A percentile compares a stretch with the other conserved stretches of the same genome.
These are phyloP conservation scores for Xanthoconium stramineum DNA, from an alignment of 768 basidiomycete species.

Conservation along the genomic window DNA sequence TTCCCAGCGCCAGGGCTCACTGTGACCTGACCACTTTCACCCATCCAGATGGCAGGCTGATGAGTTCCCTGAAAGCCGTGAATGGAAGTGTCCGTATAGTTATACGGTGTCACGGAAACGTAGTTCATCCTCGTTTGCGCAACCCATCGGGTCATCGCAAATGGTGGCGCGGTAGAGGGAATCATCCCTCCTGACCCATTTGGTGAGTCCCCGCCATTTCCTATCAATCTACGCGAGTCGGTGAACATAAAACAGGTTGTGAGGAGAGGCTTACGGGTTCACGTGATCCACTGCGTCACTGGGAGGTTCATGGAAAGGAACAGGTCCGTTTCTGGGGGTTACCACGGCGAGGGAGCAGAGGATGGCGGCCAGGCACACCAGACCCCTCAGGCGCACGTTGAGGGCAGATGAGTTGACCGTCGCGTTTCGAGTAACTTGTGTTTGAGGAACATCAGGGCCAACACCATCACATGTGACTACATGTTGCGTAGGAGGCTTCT, in stretches of 20 bases:
- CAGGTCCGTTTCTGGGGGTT: conserved; percentile 1
- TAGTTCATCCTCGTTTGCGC: conserved; percentile 77
- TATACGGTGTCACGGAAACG: conserved; percentile 70
- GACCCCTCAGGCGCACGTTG: conserved; percentile 3
- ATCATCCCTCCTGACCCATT: conserved; percentile 78
- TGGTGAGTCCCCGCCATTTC: conserved; percentile 68
- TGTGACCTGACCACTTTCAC: conserved; percentile 63
- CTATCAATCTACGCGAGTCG: conserved; percentile 47
- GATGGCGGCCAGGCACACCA: conserved; percentile 17
- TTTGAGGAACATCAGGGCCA: neutral
- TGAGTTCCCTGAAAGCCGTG: conserved; percentile 80
- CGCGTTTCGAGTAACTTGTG: neutral
- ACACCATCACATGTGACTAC: neutral
- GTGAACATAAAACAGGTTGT: neutral
- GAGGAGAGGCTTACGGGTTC: conserved; percentile 38
- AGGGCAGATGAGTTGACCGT: neutral
- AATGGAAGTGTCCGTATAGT: conserved; percentile 54
- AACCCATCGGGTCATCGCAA: conserved; percentile 85
- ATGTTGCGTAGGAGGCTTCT: neutral
- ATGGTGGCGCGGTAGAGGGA: conserved; percentile 72
- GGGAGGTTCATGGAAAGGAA: conserved; percentile 22
- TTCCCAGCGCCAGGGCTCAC: conserved; percentile 55
- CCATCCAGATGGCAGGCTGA: conserved; percentile 91
- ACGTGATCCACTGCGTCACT: conserved; percentile 44
- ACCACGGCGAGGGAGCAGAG: conserved; percentile 13